Evolutionary conservation across 31 red algal genomes (phyloP).

Genomic region (Odonthalia washingtoniensis): DNA sequence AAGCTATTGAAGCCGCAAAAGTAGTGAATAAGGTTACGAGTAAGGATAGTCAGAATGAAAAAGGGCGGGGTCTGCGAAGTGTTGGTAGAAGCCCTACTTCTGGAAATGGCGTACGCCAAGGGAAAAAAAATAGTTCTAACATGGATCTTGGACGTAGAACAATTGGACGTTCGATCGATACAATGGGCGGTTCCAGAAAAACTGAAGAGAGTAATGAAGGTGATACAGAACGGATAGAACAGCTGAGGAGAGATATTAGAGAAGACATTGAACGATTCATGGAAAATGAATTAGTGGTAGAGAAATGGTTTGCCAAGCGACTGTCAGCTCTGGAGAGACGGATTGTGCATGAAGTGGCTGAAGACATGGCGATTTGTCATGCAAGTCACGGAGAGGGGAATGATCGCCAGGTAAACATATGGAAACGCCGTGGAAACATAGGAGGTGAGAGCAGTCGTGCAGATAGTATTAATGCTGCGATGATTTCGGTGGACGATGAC

Average conservation of each 20-base stretch:
- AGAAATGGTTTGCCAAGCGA: slow-evolving; percentile 10
- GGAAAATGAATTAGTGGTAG: neutral
- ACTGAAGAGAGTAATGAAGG: neutral
- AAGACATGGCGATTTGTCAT: slow-evolving; percentile 24
- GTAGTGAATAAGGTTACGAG: too few relatives aligned
- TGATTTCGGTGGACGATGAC: too few relatives aligned
- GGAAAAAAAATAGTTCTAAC: too few relatives aligned
- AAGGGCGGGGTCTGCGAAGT: too few relatives aligned
- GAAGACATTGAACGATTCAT: slow-evolving; percentile 19
- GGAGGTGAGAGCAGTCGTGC: neutral
- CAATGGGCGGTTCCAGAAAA: neutral
- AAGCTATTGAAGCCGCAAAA: too few relatives aligned
- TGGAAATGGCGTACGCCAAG: too few relatives aligned
- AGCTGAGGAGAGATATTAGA: neutral
- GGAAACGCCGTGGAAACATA: neutral
- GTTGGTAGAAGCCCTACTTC: too few relatives aligned
- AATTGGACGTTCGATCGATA: too few relatives aligned
- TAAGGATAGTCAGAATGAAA: too few relatives aligned
- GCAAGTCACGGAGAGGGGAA: neutral
- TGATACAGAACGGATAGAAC: neutral
- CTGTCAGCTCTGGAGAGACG: slow-evolving; percentile 16
- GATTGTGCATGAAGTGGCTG: slow-evolving; percentile 39
- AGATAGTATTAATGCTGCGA: too few relatives aligned
- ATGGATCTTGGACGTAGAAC: too few relatives aligned
- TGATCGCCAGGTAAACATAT: slow-evolving; percentile 18